Base-by-base conservation (phyloP, 2,329 filamentous ascomycete genomes). In the Aspergillus sp. region DNA sequence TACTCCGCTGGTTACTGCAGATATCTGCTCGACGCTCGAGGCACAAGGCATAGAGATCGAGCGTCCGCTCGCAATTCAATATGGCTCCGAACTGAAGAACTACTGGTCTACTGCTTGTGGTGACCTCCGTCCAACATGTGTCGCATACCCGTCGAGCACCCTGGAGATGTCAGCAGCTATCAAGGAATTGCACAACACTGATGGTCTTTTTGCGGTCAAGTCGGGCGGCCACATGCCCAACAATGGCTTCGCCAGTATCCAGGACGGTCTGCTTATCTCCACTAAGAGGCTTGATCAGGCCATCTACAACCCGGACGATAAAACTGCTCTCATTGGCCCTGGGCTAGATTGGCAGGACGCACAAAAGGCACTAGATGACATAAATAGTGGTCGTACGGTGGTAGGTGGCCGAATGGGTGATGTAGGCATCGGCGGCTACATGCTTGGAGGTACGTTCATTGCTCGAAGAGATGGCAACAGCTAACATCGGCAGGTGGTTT, bases 161-260 rank as follows among this genome's bases (percentile, higher is more conserved):
- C 70, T 78, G 15, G 81, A 87, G 64, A 82, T 87, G 39, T 76
- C 82, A 0, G 74, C 76, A 9, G 77, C 84, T n/a, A 75, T 87
- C 47, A 76, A 75, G 25, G 73, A 81, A 31, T 75, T 87, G 12
- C 76, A 74, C 7, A 69, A 77, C 35, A 77, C 77, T 43, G 73
- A 77, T 39, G 81, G 80, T 55, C 70, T 82, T 6, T 83, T 87
- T 47, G 85, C 83, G 21, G 76, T 85, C 70, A 78, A 82, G 66
- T 77, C 79, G 9, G 82, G 82, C 7, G 78, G 78, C 0, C 79
- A 81, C 64, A 76, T 77, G 56, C 76, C 76, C 1, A 81, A 79
- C 57, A 76, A 77, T 57, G 76, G 76, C 35, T 81, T 79, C 57
- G 74, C 77, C 4, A 79, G 76, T 62, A 76, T 79, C 44, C 73